Percentiles rank a stretch among this genome's conserved stretches.
phyloP scores from a whole-genome alignment of 768 basidiomycete species.

The Leccinum disarticulatum region DNA sequence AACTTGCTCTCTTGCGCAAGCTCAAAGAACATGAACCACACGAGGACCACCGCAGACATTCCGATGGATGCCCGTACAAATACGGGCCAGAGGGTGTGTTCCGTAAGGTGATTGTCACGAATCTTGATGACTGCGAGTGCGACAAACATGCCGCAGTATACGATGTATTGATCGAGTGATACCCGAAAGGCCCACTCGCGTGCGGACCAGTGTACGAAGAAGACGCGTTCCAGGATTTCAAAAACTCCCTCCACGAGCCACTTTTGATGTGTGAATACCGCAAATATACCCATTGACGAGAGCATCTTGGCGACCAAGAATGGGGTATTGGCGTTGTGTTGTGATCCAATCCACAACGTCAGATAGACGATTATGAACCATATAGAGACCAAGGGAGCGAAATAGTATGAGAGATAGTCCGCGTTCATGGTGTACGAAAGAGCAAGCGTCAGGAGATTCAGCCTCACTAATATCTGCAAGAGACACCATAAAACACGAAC shows the following conservation, averaged over 20 bases:
- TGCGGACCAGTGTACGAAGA: slow-evolving; percentile 80
- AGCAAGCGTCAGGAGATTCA: slow-evolving; percentile 80
- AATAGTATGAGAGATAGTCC: slow-evolving; percentile 89
- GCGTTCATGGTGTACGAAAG: slow-evolving; percentile 92
- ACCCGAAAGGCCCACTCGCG: slow-evolving; percentile 89
- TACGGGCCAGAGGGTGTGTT: slow-evolving; percentile 65
- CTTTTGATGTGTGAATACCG: slow-evolving; percentile 61
- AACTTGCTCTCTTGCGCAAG: slow-evolving; percentile 76
- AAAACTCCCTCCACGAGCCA: slow-evolving; percentile 70
- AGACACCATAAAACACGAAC: slow-evolving; percentile 2
- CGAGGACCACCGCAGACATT: slow-evolving; percentile 51
- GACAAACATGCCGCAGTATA: slow-evolving; percentile 82
- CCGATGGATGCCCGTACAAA: slow-evolving; percentile 48
- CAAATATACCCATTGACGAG: slow-evolving; percentile 60
- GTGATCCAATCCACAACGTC: slow-evolving; percentile 70
- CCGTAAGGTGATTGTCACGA: slow-evolving; percentile 68
- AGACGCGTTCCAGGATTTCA: slow-evolving; percentile 58
- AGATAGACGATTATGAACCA: slow-evolving; percentile 87
- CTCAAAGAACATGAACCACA: slow-evolving; percentile 86
- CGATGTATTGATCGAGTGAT: slow-evolving; percentile 85
- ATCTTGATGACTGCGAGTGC: slow-evolving; percentile 74
- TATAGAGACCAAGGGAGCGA: slow-evolving; percentile 85
- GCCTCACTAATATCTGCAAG: slow-evolving; percentile 66
- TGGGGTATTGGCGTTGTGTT: slow-evolving; percentile 65
- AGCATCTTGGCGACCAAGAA: slow-evolving; percentile 74